Evolutionary conservation across 108 stramenopile species (phyloP).

Genomic region (Schizochytrium sp.): DNA sequence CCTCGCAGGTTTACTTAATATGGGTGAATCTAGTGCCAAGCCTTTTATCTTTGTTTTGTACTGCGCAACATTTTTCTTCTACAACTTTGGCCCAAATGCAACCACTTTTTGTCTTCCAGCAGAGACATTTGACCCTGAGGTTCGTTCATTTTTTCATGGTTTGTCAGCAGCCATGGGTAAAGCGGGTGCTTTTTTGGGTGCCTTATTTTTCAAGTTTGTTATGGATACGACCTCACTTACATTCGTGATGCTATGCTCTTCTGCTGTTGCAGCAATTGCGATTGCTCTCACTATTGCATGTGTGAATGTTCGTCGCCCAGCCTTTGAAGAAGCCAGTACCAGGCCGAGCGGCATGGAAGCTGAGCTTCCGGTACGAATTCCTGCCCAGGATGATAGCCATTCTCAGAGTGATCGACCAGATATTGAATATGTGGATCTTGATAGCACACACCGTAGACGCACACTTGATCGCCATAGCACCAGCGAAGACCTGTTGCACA

Average conservation of each 20-base stretch:
- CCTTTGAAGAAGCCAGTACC: too few species aligned
- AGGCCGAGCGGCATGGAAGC: neutral
- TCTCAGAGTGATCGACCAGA: neutral
- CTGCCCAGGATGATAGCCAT: neutral
- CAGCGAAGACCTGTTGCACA: too few species aligned
- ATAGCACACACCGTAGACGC: too few species aligned
- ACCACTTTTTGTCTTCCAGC: slow-evolving; percentile 79
- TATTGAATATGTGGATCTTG: neutral
- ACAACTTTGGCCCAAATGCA: slow-evolving; percentile 75
- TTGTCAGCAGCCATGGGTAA: slow-evolving; percentile 75
- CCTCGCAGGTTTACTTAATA: neutral
- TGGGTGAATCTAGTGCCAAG: neutral
- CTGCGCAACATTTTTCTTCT: slow-evolving; percentile 72
- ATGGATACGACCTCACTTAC: slow-evolving; percentile 31
- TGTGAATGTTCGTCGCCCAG: neutral
- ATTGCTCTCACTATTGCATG: neutral
- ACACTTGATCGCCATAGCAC: too few species aligned
- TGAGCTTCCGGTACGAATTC: slow-evolving; percentile 12
- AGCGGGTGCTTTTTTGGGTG: slow-evolving; percentile 58
- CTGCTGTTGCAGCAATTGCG: neutral
- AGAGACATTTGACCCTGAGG: slow-evolving; percentile 72
- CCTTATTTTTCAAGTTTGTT: slow-evolving; percentile 30
- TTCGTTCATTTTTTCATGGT: slow-evolving; percentile 72
- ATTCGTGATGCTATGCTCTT: slow-evolving; percentile 59
- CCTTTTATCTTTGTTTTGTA: neutral